A percentile compares a stretch with the other conserved stretches of the same genome.
Conservation (phyloP, 116 monocot genomes). For the Iris pallida region DNA sequence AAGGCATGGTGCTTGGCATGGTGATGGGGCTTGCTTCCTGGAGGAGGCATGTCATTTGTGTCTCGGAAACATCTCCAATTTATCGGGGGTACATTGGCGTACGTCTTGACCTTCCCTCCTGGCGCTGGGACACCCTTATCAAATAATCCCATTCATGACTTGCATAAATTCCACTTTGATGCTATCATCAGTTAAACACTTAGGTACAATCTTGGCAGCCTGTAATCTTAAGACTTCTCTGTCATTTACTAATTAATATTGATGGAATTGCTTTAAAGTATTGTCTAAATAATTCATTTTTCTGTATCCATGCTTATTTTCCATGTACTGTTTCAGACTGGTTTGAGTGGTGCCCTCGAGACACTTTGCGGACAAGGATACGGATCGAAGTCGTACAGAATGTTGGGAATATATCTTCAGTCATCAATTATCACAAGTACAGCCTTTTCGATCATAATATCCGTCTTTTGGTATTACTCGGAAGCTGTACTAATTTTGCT, state of each 20-base stretch:
- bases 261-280: not conserved
- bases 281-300: not conserved
- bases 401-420: slow-evolving; percentile 81
- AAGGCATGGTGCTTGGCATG: too few species aligned
- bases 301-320: not conserved
- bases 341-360: slow-evolving; percentile 82
- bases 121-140: too few species aligned
- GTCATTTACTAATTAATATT: not conserved
- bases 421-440: slow-evolving; percentile 46
- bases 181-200: not conserved
- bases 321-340: slow-evolving; percentile 33
- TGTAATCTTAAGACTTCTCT: not conserved
- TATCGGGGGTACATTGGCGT: too few species aligned
- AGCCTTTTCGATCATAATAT: slow-evolving; percentile 38
- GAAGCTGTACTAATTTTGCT: slow-evolving; percentile 53
- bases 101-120: too few species aligned
- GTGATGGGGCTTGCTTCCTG: too few species aligned
- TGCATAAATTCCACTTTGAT: not conserved
- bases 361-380: slow-evolving; percentile 83
- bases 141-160: too few species aligned
- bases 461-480: slow-evolving; percentile 61
- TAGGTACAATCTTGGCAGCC: not conserved
- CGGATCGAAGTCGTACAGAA: slow-evolving; percentile 57
- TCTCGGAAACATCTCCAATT: too few species aligned
- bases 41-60: too few species aligned